Evolutionary conservation across 805 yeast species (phyloP), one percentile per base, ranked within the genome.

Genomic region (Trichomonascus vanleenenianus): DNA sequence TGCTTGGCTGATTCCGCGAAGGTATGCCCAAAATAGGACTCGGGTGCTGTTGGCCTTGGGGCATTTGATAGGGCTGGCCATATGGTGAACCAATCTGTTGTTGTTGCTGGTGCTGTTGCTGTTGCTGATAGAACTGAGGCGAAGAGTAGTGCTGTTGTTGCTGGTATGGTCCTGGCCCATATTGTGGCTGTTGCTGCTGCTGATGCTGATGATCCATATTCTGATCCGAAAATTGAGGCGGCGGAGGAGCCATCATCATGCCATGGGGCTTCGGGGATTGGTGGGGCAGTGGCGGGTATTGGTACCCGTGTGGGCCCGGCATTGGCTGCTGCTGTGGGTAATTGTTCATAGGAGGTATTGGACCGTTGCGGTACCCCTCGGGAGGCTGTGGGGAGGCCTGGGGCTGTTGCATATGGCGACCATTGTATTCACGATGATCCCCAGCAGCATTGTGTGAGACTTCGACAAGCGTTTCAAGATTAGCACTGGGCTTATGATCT

Each of bases 61-160:
- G 14, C 35, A 32, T 32, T 9, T 12, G 35, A 10, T n/a, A 12
- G 9, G 35, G 35, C 6, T 5, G 35, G 14, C 16, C 16, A 32
- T 32, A 32, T 32, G 35, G 46, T 31, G 27, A 22, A 5, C 27
- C 27, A 4, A 22, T 22, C 8, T 22, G 27, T 37, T 41, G 46
- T 30, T 44, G 50, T 37, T 40, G 54, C 25, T 43, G 50, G 40
- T 51, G 51, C 18, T 46, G 57, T 45, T 50, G 52, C 27, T 35
- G 44, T 25, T 11, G 33, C 12, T 20, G 45, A 14, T 37, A 38
- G 15, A 41, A 46, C 39, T 30, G 47, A 7, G 16, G 45, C 39
- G 38, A 50, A n/a, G 20, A 32, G 40, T 46, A 48, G 6, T 27
- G 42, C 11, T 44, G 44, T 3, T 43, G 43, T 25, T 44, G 53